phyloP scores from a whole-genome alignment of 2,329 filamentous ascomycete genomes.

The Aspergillus sp. region DNA sequence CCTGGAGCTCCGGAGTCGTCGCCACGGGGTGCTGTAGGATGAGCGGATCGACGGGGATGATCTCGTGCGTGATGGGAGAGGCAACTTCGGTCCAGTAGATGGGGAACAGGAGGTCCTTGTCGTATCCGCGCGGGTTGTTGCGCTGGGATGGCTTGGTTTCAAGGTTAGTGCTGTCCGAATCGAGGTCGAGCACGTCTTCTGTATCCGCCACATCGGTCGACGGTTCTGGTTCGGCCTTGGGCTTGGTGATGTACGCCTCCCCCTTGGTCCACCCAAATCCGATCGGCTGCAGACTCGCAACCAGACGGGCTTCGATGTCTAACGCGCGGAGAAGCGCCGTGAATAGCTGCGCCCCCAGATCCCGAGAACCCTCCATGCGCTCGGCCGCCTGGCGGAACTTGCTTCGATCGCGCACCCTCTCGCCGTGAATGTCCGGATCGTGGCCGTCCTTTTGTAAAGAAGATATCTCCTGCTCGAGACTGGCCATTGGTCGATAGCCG shows the following conservation, averaged over 20 bases:
- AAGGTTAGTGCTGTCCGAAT: conserved; percentile 18
- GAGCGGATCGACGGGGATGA: conserved; percentile 73
- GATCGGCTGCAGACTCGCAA: conserved; percentile 78
- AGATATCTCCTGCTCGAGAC: conserved; percentile 70
- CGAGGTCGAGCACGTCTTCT: conserved; percentile 17
- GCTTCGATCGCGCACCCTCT: conserved; percentile 64
- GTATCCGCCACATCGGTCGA: conserved; percentile 8
- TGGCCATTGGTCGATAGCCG: conserved; percentile 78
- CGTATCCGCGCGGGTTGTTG: conserved; percentile 54
- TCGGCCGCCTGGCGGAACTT: conserved; percentile 69
- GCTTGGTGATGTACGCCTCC: conserved; percentile 66
- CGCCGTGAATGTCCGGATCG: conserved; percentile 68
- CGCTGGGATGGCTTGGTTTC: conserved; percentile 25
- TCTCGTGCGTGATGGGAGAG: conserved; percentile 76
- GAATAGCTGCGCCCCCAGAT: conserved; percentile 85
- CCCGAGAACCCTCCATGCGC: conserved; percentile 74
- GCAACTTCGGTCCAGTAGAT: conserved; percentile 92
- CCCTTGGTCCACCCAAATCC: conserved; percentile 89
- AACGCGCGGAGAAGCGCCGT: conserved; percentile 78
- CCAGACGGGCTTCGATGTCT: conserved; percentile 77
- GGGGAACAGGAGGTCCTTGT: conserved; percentile 76
- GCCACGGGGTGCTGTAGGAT: conserved; percentile 65
- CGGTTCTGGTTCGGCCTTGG: conserved; percentile 12
- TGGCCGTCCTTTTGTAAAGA: conserved; percentile 63
- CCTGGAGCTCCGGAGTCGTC: conserved; percentile 67